Evolutionary conservation across 2,329 filamentous ascomycete genomes (phyloP).

Genomic region (Ramularia collo-cygni): DNA sequence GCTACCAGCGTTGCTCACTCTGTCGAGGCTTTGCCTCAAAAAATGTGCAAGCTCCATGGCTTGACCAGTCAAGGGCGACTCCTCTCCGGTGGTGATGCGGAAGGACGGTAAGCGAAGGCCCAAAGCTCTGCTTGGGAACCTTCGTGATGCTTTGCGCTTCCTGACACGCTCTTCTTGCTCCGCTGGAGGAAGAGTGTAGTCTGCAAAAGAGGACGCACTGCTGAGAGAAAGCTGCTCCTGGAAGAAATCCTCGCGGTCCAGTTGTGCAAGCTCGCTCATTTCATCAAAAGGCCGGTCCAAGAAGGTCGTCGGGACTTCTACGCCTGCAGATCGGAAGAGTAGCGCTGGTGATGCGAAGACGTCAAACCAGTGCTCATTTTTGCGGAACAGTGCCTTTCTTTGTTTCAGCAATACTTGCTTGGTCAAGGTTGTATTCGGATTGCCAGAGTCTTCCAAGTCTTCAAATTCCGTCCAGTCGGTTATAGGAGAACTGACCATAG

Average conservation of each 20-base stretch:
- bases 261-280: constrained; percentile 22
- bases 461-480: constrained; percentile 38
- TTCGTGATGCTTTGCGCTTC: constrained; percentile 29
- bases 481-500: constrained; percentile 42
- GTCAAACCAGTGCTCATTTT: constrained; percentile 41
- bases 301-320: constrained; percentile 19
- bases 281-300: constrained; percentile 24
- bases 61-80: constrained; percentile 36
- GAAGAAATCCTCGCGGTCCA: constrained; percentile 26
- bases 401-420: constrained; percentile 23
- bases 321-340: constrained; percentile 43
- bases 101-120: constrained; percentile 37
- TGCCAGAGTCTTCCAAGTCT: constrained; percentile 7
- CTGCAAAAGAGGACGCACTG: constrained; percentile 8
- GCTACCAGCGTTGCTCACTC: constrained; percentile 19
- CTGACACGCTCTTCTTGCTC: constrained; percentile 1
- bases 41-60: constrained; percentile 35
- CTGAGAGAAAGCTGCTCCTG: constrained; percentile 20
- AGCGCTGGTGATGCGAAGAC: constrained; percentile 45
- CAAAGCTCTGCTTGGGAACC: constrained; percentile 37
- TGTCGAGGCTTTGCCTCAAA: constrained; percentile 35
- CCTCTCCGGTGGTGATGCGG: constrained; percentile 33
- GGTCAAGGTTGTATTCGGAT: neutral
- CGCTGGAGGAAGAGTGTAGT: neutral
- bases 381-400: constrained; percentile 36